These are phyloP conservation scores for Trichoderma erinaceum DNA, from an alignment of 495 filamentous ascomycete species.

Conservation along the genomic window DNA sequence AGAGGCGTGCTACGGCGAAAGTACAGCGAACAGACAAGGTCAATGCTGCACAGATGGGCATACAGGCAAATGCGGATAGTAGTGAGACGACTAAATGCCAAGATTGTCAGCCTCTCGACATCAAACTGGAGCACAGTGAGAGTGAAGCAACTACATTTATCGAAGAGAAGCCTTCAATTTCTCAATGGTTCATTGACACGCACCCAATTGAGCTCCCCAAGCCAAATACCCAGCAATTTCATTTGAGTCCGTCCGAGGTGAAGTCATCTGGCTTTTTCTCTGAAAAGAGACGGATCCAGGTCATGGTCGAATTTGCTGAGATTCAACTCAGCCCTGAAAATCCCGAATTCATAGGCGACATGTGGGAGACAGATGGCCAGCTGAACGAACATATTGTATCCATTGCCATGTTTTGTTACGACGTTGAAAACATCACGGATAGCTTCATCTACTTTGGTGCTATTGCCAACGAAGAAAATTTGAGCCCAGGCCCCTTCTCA, in stretches of 20 bases:
- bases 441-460: slow-evolving; percentile 49
- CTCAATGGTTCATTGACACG: not conserved
- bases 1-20: too few species aligned
- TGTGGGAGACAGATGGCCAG: slow-evolving; percentile 43
- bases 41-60: too few species aligned
- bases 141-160: too few species aligned
- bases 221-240: not conserved
- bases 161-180: too few species aligned
- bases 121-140: slow-evolving; percentile 30
- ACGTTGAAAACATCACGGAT: slow-evolving; percentile 52
- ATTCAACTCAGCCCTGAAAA: slow-evolving; percentile 58
- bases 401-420: slow-evolving; percentile 55
- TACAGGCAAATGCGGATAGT: too few species aligned
- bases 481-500: not conserved
- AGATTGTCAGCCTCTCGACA: slow-evolving; percentile 23
- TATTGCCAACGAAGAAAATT: slow-evolving; percentile 36
- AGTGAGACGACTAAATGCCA: not conserved
- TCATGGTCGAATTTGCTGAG: slow-evolving; percentile 58
- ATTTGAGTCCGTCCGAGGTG: not conserved
- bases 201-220: not conserved
- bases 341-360: slow-evolving; percentile 36
- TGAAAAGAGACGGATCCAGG: slow-evolving; percentile 40
- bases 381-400: slow-evolving; percentile 54
- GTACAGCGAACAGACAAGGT: too few species aligned
- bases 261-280: not conserved